Conservation (phyloP, 495 filamentous ascomycete species). For the Penicillium lagena region DNA sequence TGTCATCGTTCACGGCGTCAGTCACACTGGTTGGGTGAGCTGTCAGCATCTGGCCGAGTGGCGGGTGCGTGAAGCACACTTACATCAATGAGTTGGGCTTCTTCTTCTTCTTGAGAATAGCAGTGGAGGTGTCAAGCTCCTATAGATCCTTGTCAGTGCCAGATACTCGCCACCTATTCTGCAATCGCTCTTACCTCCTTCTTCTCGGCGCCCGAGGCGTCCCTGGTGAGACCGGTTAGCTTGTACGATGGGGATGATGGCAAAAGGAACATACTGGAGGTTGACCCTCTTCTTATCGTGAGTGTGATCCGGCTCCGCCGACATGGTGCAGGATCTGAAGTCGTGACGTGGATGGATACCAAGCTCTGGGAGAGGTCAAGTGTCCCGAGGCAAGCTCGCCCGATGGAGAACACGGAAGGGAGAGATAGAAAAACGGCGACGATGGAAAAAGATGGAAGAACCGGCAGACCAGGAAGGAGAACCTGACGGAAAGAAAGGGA, state of each 20-base stretch:
- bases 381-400: constrained; percentile 9
- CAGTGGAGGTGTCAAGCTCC: constrained; percentile 91
- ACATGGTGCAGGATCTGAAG: constrained; percentile 22
- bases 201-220: constrained; percentile 80
- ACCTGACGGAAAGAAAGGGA: constrained; percentile 12
- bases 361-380: constrained; percentile 15
- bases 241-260: constrained; percentile 8
- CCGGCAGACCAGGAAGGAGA: constrained; percentile 11
- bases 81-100: constrained; percentile 98
- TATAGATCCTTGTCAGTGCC: constrained; percentile 34
- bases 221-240: constrained; percentile 50
- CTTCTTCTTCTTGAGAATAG: constrained; percentile 99
- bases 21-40: constrained; percentile 62
- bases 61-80: constrained; percentile 21
- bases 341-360: constrained; percentile 16
- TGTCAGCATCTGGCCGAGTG: constrained; percentile 26
- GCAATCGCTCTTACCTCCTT: constrained; percentile 59
- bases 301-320: constrained; percentile 63
- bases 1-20: constrained; percentile 97
- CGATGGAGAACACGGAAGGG: neutral
- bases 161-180: neutral
- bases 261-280: constrained; percentile 60
- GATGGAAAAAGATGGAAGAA: constrained; percentile 10
- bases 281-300: constrained; percentile 82
- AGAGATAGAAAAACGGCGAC: constrained; percentile 1